A percentile compares a stretch with the other conserved stretches of the same genome.
Conservation (phyloP, 768 basidiomycete species). For the Boletus reticuloceps region DNA sequence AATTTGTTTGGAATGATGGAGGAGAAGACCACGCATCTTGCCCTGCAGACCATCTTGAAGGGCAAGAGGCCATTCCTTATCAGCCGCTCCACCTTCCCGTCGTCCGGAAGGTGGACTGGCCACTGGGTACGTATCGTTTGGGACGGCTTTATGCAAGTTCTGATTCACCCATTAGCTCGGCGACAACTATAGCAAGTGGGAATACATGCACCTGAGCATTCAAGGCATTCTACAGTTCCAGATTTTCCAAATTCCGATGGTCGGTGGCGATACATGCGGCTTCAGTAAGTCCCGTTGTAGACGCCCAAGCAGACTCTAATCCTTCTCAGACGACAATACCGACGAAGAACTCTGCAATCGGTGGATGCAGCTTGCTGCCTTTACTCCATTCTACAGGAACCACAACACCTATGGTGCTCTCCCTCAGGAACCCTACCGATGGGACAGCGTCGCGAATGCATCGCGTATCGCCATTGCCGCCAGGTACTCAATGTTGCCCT, state of each 20-base stretch:
- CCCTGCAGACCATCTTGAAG: slow-evolving; percentile 50
- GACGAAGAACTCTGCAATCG: slow-evolving; percentile 6
- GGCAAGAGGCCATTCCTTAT: slow-evolving; percentile 71
- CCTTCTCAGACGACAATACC: slow-evolving; percentile 46
- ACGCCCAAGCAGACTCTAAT: not conserved
- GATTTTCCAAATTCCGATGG: slow-evolving; percentile 80
- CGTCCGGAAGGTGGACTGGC: slow-evolving; percentile 66
- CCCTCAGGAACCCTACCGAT: slow-evolving; percentile 77
- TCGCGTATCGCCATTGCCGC: slow-evolving; percentile 68
- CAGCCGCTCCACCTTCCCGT: slow-evolving; percentile 66
- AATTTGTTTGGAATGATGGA: slow-evolving; percentile 75
- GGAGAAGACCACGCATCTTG: slow-evolving; percentile 61
- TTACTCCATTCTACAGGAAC: slow-evolving; percentile 3
- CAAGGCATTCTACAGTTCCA: slow-evolving; percentile 82
- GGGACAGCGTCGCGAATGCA: slow-evolving; percentile 77
- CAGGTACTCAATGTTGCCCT: slow-evolving; percentile 71
- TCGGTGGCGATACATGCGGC: slow-evolving; percentile 67
- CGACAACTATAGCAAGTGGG: slow-evolving; percentile 76
- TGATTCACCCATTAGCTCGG: slow-evolving; percentile 47
- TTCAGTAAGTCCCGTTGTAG: slow-evolving; percentile 20
- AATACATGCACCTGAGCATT: slow-evolving; percentile 66
- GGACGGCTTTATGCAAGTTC: not conserved
- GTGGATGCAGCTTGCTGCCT: slow-evolving; percentile 2
- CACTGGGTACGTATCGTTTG: slow-evolving; percentile 51
- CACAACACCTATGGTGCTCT: slow-evolving; percentile 57